Conservation (phyloP, 2,329 filamentous ascomycete species). For the Aureobasidium mangrovei region DNA sequence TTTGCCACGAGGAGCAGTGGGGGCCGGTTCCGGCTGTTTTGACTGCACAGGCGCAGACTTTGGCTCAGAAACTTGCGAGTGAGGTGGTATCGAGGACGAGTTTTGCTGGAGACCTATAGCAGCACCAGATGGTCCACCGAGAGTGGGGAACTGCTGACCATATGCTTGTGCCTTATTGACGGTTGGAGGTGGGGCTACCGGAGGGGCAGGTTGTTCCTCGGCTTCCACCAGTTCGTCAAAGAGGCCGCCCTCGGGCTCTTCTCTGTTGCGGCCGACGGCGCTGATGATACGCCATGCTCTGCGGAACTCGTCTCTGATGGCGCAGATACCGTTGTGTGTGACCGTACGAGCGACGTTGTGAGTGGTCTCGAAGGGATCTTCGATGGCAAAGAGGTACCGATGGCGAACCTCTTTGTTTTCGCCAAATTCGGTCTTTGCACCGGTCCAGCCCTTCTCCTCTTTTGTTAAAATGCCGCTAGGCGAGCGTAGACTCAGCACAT, state of each 20-base stretch:
- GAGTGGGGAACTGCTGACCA: slow-evolving; percentile 6
- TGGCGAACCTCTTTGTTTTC: slow-evolving; percentile 63
- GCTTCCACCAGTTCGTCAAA: slow-evolving; percentile 21
- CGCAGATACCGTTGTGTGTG: slow-evolving; percentile 69
- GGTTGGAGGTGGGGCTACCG: slow-evolving; percentile 2
- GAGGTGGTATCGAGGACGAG: background rate
- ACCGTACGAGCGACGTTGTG: slow-evolving; percentile 87
- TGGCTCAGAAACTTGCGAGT: background rate
- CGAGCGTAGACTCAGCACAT: slow-evolving; percentile 70
- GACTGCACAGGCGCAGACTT: background rate
- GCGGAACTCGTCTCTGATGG: slow-evolving; percentile 76
- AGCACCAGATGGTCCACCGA: background rate
- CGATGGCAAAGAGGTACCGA: slow-evolving; percentile 79
- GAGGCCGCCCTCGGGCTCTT: slow-evolving; percentile 20
- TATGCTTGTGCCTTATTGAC: slow-evolving; percentile 7
- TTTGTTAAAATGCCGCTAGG: slow-evolving; percentile 62
- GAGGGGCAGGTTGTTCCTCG: background rate
- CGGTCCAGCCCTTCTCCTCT: slow-evolving; percentile 73
- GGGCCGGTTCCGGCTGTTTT: too few species aligned
- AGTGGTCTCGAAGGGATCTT: slow-evolving; percentile 81
- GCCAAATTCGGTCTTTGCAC: slow-evolving; percentile 59
- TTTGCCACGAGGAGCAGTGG: background rate
- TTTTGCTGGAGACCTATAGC: background rate
- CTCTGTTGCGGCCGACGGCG: slow-evolving; percentile 37
- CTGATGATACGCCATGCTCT: slow-evolving; percentile 66